These are phyloP conservation scores for Coemansia sp. DNA, from an alignment of 192 early-diverging fungal genomes.

Conservation along the genomic window DNA sequence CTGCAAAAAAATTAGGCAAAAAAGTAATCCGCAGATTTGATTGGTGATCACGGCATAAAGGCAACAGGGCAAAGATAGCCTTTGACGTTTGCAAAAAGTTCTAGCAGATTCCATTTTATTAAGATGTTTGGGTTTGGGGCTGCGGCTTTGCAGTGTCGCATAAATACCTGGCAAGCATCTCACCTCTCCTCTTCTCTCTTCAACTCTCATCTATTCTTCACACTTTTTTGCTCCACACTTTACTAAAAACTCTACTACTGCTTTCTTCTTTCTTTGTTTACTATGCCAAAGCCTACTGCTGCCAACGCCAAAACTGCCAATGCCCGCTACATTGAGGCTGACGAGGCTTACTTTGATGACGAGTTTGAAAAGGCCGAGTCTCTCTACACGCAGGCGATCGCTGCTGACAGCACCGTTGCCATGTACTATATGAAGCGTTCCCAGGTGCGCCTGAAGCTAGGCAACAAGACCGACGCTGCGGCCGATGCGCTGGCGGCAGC, in stretches of 20 bases:
- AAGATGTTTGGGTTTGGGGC: background rate
- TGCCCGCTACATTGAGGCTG: constrained; percentile 60
- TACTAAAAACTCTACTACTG: constrained; percentile 3
- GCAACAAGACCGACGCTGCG: constrained; percentile 62
- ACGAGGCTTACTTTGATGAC: constrained; percentile 79
- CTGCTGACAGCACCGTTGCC: constrained; percentile 59
- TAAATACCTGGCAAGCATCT: background rate
- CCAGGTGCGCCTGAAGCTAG: constrained; percentile 67
- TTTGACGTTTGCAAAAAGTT: background rate
- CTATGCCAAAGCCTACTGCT: constrained; percentile 16
- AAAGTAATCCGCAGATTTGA: constrained; percentile 12
- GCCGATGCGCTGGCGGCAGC: constrained; percentile 71
- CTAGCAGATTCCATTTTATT: background rate
- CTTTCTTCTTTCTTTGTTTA: background rate
- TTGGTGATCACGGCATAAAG: background rate
- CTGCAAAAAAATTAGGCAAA: background rate
- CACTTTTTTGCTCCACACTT: background rate
- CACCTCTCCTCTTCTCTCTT: background rate
- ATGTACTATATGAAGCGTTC: constrained; percentile 75
- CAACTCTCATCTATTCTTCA: constrained; percentile 5
- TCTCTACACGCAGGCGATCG: constrained; percentile 72
- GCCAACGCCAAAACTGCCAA: constrained; percentile 39
- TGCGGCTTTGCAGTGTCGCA: background rate
- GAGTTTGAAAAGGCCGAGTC: constrained; percentile 74
- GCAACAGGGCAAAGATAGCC: background rate